Evolutionary conservation across 495 filamentous ascomycete species (phyloP).

Genomic region (Penicillium maclennaniae): DNA sequence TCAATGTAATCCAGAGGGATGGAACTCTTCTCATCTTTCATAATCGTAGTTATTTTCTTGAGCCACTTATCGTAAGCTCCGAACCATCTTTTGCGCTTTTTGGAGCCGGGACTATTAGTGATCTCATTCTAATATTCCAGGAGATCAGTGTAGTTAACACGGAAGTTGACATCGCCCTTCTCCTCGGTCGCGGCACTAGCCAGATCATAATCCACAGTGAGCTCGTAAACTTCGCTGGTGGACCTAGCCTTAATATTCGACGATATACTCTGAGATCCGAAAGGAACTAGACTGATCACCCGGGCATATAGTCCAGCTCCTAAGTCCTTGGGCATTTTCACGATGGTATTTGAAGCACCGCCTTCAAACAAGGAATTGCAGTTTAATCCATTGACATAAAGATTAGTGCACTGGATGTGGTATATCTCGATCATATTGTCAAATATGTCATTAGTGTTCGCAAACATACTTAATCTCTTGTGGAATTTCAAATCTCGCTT

Average conservation of each 20-base stretch:
- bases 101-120: background rate
- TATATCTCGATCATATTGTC: background rate
- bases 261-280: no score
- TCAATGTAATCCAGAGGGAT: background rate
- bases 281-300: conserved; percentile 3
- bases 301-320: conserved; percentile 3
- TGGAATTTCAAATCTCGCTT: background rate
- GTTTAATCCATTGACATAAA: background rate
- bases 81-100: conserved; percentile 4
- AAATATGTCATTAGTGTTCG: conserved; percentile 1
- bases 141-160: conserved; percentile 4
- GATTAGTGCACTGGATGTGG: background rate
- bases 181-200: background rate
- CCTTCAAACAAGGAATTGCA: background rate
- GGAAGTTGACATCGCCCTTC: conserved; percentile 2
- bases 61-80: background rate
- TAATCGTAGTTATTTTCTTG: conserved; percentile 2
- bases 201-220: conserved; percentile 3
- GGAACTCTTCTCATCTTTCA: background rate
- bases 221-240: background rate
- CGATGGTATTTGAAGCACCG: background rate
- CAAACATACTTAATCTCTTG: background rate
- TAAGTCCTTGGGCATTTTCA: conserved; percentile 7
- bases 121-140: background rate
- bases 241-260: no score